Conservation (phyloP, 148 eudicot species). For the Vaccinium myrtillus region DNA sequence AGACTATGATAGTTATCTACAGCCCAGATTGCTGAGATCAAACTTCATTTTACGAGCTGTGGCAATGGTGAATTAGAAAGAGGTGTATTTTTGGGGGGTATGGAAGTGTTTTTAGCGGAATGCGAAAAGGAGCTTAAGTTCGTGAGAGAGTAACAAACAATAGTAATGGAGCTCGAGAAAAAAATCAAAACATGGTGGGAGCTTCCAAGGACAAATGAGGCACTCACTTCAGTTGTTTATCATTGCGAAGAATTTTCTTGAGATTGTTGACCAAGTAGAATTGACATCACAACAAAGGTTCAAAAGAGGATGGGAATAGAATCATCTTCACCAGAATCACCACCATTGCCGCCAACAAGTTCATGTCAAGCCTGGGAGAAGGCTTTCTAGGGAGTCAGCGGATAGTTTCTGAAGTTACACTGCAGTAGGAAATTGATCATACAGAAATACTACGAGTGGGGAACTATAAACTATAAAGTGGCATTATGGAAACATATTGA, state of each 20-base stretch:
- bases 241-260: conserved; percentile 65
- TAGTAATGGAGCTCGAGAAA: conserved; percentile 40
- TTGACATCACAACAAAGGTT: conserved; percentile 37
- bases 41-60: conserved; percentile 24
- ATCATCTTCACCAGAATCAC: conserved; percentile 29
- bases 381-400: conserved; percentile 41
- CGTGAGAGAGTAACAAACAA: conserved; percentile 43
- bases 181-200: conserved; percentile 57
- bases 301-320: too few species aligned
- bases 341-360: conserved; percentile 30
- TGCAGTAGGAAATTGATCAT: too few species aligned
- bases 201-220: conserved; percentile 44
- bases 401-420: conserved; percentile 36
- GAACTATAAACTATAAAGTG: too few species aligned
- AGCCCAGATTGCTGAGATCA: conserved; percentile 27
- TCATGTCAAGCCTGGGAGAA: conserved; percentile 21
- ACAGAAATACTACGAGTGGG: too few species aligned
- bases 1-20: conserved; percentile 39
- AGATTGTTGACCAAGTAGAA: conserved; percentile 69
- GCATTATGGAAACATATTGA: too few species aligned
- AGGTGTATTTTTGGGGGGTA: conserved; percentile 36
- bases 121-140: conserved; percentile 48
- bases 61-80: conserved; percentile 19
- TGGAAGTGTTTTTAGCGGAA: conserved; percentile 42
- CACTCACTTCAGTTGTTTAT: conserved; percentile 59